These are phyloP conservation scores for Hypoxylon sp. DNA, from an alignment of 2,329 filamentous ascomycete genomes.

Conservation along the genomic window DNA sequence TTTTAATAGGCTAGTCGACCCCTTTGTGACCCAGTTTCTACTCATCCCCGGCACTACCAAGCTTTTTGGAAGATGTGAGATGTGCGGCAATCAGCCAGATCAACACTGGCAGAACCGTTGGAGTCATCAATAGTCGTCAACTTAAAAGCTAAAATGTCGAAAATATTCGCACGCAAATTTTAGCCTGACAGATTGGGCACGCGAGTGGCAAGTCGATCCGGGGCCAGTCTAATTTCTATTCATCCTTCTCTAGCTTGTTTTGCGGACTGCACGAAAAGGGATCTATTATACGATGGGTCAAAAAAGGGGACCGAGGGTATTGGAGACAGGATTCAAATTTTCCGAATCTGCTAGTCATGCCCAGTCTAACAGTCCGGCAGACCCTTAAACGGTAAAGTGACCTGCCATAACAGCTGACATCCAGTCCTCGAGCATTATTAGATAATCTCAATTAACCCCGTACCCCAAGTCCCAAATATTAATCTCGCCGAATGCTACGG, in stretches of 20 bases:
- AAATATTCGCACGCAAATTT: neutral
- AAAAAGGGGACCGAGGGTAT: constrained; percentile 17
- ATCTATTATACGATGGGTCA: constrained; percentile 15
- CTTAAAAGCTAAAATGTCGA: constrained; percentile 7
- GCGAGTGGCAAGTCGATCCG: neutral
- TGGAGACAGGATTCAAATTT: constrained; percentile 21
- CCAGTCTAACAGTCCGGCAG: constrained; percentile 12
- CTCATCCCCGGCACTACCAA: constrained; percentile 38
- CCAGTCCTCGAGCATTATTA: constrained; percentile 16
- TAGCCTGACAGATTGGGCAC: neutral
- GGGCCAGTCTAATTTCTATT: neutral
- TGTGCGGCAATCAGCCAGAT: constrained; percentile 39
- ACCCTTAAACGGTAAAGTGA: constrained; percentile 14
- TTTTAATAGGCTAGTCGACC: constrained; percentile 28
- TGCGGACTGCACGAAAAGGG: constrained; percentile 11
- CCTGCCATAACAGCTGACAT: constrained; percentile 18
- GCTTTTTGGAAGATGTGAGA: constrained; percentile 34
- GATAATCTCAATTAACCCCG: constrained; percentile 23
- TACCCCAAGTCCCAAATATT: constrained; percentile 21
- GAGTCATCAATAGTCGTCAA: neutral
- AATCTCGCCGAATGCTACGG: constrained; percentile 35
- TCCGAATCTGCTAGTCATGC: constrained; percentile 22
- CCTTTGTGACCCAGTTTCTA: constrained; percentile 28
- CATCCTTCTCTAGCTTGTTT: constrained; percentile 9
- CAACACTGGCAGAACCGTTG: constrained; percentile 18